Percentiles rank a stretch among this genome's conserved stretches.
Conservation (phyloP, 2,329 filamentous ascomycete genomes). For the Penicillium sp. region DNA sequence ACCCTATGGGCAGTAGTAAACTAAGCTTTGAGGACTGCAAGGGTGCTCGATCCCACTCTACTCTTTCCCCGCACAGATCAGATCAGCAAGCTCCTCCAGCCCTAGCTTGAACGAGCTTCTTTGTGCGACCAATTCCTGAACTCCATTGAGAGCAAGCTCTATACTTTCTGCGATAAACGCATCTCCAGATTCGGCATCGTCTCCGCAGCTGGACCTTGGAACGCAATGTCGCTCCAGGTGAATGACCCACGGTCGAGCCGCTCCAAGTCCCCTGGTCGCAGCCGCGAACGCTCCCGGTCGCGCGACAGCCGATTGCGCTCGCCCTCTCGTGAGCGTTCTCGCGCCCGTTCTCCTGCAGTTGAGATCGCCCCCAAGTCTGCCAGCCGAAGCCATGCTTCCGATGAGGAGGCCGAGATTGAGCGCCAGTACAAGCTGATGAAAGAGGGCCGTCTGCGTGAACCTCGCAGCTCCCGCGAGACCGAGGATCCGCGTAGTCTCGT, state of each 20-base stretch:
- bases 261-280: slow-evolving; percentile 44
- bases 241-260: slow-evolving; percentile 42
- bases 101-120: not conserved
- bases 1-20: not conserved
- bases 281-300: slow-evolving; percentile 42
- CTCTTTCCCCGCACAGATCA: slow-evolving; percentile 5
- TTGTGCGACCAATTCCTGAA: not conserved
- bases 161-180: slow-evolving; percentile 16
- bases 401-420: slow-evolving; percentile 22
- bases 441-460: slow-evolving; percentile 10
- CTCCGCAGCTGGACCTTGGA: slow-evolving; percentile 11
- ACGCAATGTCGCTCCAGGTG: slow-evolving; percentile 37
- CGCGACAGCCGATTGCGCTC: slow-evolving; percentile 38
- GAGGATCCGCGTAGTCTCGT: slow-evolving; percentile 1
- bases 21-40: not conserved
- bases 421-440: slow-evolving; percentile 21
- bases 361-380: slow-evolving; percentile 13
- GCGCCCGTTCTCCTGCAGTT: slow-evolving; percentile 25
- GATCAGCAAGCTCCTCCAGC: not conserved
- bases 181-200: slow-evolving; percentile 11
- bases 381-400: slow-evolving; percentile 10
- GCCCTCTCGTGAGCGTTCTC: slow-evolving; percentile 25
- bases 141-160: not conserved
- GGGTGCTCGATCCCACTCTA: not conserved
- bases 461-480: not conserved